Conservation (phyloP, 768 basidiomycete species). For the Psilocybe cubensis region DNA sequence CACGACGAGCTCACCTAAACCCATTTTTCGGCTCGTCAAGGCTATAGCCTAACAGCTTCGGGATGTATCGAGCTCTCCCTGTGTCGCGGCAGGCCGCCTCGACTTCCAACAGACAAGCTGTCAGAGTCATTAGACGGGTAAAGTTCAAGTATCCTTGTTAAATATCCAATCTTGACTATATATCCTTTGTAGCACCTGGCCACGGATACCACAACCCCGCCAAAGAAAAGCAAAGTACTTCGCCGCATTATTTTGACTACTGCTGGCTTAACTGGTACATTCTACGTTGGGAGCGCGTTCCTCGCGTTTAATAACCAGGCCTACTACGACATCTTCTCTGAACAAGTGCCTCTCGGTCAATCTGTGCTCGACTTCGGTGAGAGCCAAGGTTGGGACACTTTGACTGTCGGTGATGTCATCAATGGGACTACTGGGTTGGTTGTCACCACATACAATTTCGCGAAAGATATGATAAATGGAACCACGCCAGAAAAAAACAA, state of each 20-base stretch:
- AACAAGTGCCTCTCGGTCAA: constrained; percentile 78
- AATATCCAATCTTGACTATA: constrained; percentile 4
- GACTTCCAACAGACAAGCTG: constrained; percentile 46
- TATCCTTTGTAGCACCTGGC: constrained; percentile 53
- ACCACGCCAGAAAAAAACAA: constrained; percentile 37
- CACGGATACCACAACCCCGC: constrained; percentile 50
- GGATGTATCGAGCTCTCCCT: constrained; percentile 63
- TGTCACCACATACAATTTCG: constrained; percentile 51
- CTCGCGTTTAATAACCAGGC: constrained; percentile 74
- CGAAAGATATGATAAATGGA: constrained; percentile 53
- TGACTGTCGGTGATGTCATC: constrained; percentile 65
- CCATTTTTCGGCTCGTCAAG: constrained; percentile 17
- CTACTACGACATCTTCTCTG: constrained; percentile 88
- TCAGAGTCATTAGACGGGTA: constrained; percentile 65
- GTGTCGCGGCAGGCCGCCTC: constrained; percentile 55
- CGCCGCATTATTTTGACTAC: constrained; percentile 71
- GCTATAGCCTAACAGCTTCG: constrained; percentile 25
- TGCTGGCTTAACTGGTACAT: constrained; percentile 66
- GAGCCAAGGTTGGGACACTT: constrained; percentile 73
- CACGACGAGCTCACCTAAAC: constrained; percentile 16
- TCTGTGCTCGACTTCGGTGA: constrained; percentile 83
- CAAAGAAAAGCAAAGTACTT: constrained; percentile 56
- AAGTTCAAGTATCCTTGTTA: constrained; percentile 23
- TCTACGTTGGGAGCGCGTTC: constrained; percentile 84
- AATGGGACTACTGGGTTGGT: constrained; percentile 54